A percentile compares a stretch with the other conserved stretches of the same genome.
These are phyloP conservation scores for Penicillium hesseltinei DNA, from an alignment of 2,329 filamentous ascomycete genomes.

Conservation along the genomic window DNA sequence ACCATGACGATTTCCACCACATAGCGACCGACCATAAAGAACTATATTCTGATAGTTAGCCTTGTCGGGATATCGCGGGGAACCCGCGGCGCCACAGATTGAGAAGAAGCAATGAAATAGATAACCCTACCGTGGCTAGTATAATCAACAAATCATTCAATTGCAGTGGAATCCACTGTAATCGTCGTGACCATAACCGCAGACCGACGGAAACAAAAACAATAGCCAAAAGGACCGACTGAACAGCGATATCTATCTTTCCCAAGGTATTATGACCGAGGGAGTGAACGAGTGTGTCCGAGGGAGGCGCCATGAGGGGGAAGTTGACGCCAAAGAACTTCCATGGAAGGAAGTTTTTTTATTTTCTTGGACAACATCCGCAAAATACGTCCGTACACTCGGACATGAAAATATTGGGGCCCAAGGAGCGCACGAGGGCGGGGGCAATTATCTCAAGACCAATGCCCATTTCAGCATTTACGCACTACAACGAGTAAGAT, in stretches of 20 bases:
- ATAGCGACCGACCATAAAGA: slow-evolving; percentile 20
- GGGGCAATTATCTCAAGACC: slow-evolving; percentile 47
- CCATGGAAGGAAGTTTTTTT: background rate
- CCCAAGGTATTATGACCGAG: slow-evolving; percentile 23
- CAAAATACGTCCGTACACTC: background rate
- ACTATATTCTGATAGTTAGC: slow-evolving; percentile 5
- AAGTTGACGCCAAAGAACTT: background rate
- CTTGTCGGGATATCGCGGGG: background rate
- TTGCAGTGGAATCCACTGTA: slow-evolving; percentile 10
- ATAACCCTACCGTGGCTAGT: slow-evolving; percentile 12
- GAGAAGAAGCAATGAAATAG: background rate
- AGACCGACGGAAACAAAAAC: slow-evolving; percentile 14
- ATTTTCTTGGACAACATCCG: background rate
- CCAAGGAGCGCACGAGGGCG: background rate
- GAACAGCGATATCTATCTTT: slow-evolving; percentile 20
- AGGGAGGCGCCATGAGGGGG: slow-evolving; percentile 10
- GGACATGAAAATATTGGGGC: background rate
- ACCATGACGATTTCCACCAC: slow-evolving; percentile 19
- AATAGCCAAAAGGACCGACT: slow-evolving; percentile 16
- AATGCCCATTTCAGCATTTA: slow-evolving; percentile 35
- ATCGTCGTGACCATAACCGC: slow-evolving; percentile 19
- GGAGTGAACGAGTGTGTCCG: slow-evolving; percentile 11
- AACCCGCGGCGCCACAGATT: background rate
- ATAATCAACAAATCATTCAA: slow-evolving; percentile 22
- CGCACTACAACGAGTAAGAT: slow-evolving; percentile 7